These are phyloP conservation scores for Amoebophrya sp. DNA, from an alignment of 169 alveolate species.

Conservation along the genomic window DNA sequence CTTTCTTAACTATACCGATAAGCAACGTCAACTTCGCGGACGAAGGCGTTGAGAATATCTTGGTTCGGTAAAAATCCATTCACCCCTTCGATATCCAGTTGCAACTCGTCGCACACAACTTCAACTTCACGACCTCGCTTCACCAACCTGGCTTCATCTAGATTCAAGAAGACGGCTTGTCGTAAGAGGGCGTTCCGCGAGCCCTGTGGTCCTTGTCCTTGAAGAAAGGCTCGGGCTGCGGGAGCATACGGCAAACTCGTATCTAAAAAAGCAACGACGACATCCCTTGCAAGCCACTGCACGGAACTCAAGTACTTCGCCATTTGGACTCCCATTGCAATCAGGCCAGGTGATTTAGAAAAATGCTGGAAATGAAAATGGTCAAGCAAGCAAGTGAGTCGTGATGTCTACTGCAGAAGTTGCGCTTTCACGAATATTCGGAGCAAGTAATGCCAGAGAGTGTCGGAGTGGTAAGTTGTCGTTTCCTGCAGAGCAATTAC, in stretches of 20 bases:
- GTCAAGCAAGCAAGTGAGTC: too few species aligned
- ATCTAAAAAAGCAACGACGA: background rate
- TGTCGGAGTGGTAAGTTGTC: too few species aligned
- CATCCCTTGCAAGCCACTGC: background rate
- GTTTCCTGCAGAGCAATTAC: too few species aligned
- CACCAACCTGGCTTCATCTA: background rate
- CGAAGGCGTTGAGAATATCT: background rate
- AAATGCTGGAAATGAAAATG: too few species aligned
- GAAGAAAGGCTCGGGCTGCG: background rate
- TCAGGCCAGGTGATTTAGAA: too few species aligned
- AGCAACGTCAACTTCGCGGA: background rate
- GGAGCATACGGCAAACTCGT: background rate
- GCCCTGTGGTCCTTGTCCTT: background rate
- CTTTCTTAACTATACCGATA: background rate
- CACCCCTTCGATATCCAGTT: background rate
- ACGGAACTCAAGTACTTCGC: background rate
- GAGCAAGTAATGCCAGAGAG: too few species aligned
- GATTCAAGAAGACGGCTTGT: background rate
- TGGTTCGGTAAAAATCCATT: background rate
- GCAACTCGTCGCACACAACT: background rate
- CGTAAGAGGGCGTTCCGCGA: background rate
- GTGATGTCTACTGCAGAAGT: too few species aligned
- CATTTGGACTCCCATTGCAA: background rate
- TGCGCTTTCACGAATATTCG: too few species aligned
- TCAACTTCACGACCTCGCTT: too few species aligned